phyloP scores from a whole-genome alignment of 176 grass and related monocot species.

The Bothriochloa decipiens region DNA sequence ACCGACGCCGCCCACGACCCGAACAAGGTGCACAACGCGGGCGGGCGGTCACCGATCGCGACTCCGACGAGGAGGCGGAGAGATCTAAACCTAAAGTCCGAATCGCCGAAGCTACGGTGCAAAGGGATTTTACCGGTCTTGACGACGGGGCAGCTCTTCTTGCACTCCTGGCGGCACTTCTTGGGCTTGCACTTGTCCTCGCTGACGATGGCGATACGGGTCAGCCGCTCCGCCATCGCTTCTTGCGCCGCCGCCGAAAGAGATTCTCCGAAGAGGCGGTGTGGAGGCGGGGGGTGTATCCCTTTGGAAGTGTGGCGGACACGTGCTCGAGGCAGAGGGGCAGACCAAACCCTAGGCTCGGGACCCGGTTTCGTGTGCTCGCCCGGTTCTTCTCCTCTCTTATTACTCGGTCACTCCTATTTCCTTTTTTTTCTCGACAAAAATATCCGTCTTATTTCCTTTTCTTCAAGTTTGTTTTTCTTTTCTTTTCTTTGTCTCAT shows the following conservation, averaged over 20 bases:
- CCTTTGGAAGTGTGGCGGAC: conserved; percentile 41
- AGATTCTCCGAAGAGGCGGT: background rate
- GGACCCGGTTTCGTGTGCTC: background rate
- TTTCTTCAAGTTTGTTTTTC: no score
- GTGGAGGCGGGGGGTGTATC: background rate
- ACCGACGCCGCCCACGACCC: no score
- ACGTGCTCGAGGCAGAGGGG: conserved; percentile 30
- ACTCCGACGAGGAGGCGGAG: background rate
- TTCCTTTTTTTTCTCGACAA: no score
- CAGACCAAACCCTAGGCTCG: conserved; percentile 45
- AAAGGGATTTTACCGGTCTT: conserved; percentile 63
- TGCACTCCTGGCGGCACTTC: conserved; percentile 97
- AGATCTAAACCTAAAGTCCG: conserved; percentile 22
- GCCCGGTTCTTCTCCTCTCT: no score
- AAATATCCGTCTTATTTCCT: no score
- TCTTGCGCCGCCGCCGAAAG: background rate
- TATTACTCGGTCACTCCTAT: no score
- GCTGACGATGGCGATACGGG: conserved; percentile 90
- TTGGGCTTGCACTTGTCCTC: conserved; percentile 94
- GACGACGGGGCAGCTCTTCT: conserved; percentile 97
- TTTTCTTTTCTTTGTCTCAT: no score
- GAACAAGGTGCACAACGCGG: background rate
- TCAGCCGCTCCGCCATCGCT: conserved; percentile 83
- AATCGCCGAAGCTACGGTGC: background rate
- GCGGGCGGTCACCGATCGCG: background rate